These are phyloP conservation scores for Pseudozyma sp. DNA, from an alignment of 1,284 basidiomycete genomes.

Conservation along the genomic window DNA sequence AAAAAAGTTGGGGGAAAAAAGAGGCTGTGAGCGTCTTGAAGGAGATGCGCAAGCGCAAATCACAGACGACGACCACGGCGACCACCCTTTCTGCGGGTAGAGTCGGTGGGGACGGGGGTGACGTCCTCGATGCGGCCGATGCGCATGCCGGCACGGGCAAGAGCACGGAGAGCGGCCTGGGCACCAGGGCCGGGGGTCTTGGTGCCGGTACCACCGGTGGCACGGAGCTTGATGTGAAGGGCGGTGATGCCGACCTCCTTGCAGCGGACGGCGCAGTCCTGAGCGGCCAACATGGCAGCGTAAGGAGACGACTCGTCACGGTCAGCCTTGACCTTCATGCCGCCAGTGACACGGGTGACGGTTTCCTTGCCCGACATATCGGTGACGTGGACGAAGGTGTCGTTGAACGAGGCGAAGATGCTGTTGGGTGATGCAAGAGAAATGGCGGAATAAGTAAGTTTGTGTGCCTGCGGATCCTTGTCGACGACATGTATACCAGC, in stretches of 20 bases:
- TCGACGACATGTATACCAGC: background rate
- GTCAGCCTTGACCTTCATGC: conserved; percentile 99
- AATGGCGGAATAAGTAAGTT: conserved; percentile 14
- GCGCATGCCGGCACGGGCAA: conserved; percentile 97
- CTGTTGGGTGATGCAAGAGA: conserved; percentile 28
- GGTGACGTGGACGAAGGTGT: conserved; percentile 99
- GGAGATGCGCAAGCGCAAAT: conserved; percentile 36
- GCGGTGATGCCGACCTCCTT: conserved; percentile 98
- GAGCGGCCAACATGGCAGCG: conserved; percentile 98
- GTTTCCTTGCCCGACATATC: conserved; percentile 99
- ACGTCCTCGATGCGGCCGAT: conserved; percentile 94
- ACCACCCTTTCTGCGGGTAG: conserved; percentile 99
- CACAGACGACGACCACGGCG: conserved; percentile 97
- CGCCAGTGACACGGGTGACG: conserved; percentile 96
- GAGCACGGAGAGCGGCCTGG: conserved; percentile 96
- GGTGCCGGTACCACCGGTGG: conserved; percentile 97
- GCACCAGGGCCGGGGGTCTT: conserved; percentile 99
- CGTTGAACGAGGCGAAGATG: conserved; percentile 81
- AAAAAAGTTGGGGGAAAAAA: conserved; percentile 9
- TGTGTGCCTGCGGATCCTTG: too few relatives aligned
- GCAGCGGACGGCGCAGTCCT: conserved; percentile 95
- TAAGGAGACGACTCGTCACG: conserved; percentile 99
- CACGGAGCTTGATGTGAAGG: conserved; percentile 96
- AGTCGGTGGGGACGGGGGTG: conserved; percentile 96
- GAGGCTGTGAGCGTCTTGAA: conserved; percentile 9